These are phyloP conservation scores for Neurospora cerealis DNA, from an alignment of 495 filamentous ascomycete species.

Conservation along the genomic window DNA sequence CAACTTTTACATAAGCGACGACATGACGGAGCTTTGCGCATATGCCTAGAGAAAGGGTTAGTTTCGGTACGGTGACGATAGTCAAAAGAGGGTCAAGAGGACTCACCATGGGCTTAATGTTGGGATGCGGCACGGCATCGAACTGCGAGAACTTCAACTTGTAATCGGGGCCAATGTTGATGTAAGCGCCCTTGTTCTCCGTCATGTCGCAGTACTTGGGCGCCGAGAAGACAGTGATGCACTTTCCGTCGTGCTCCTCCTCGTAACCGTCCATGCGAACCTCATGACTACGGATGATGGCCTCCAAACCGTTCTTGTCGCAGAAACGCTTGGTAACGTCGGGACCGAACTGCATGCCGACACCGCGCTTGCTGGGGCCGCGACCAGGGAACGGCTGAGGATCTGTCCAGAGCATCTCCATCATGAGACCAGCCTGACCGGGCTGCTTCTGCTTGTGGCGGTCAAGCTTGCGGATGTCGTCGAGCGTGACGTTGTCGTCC, in stretches of 20 bases:
- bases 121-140: slow-evolving; percentile 90
- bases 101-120: slow-evolving; percentile 87
- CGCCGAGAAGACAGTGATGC: slow-evolving; percentile 98
- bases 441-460: slow-evolving; percentile 89
- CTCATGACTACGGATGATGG: slow-evolving; percentile 94
- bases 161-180: slow-evolving; percentile 88
- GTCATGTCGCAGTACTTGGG: slow-evolving; percentile 97
- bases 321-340: slow-evolving; percentile 97
- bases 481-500: slow-evolving; percentile 83
- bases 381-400: slow-evolving; percentile 78
- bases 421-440: slow-evolving; percentile 94
- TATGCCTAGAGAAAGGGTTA: slow-evolving; percentile 48
- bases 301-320: slow-evolving; percentile 86
- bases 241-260: slow-evolving; percentile 91
- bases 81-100: not conserved
- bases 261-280: slow-evolving; percentile 97
- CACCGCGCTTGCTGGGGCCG: slow-evolving; percentile 91
- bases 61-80: slow-evolving; percentile 16
- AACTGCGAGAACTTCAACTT: slow-evolving; percentile 89
- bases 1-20: slow-evolving; percentile 34
- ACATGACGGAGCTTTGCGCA: slow-evolving; percentile 70
- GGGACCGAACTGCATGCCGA: slow-evolving; percentile 92
- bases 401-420: slow-evolving; percentile 99
- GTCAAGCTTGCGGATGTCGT: slow-evolving; percentile 88
- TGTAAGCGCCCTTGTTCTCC: slow-evolving; percentile 96